Base-by-base conservation (phyloP, 768 basidiomycete genomes). In the Ramaria rubella region DNA sequence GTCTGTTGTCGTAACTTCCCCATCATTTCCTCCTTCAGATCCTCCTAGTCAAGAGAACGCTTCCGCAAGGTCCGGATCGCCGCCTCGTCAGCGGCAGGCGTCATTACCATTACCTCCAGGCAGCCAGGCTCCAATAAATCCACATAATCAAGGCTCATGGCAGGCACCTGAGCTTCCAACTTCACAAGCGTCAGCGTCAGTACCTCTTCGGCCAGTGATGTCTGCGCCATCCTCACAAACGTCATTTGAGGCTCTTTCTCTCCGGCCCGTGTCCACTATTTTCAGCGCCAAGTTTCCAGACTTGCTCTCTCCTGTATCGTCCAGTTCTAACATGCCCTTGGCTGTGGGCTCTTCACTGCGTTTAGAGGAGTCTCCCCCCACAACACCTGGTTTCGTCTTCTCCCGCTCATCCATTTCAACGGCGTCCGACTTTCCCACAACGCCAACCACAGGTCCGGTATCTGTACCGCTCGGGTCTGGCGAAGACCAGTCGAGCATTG, bases 191-290 rank as follows among this genome's bases (percentile, higher is more conserved):
- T 33, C 26, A 12, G 14, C 11, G 19, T 42, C 27, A 46, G 27
- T 30, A 12, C 12, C 21, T 8, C 21, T 34, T 21, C 26, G 24
- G 27, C 58, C 66, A 34, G 76, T 84, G 1, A 78, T 77, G 60
- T 87, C 84, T 62, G 87, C 87, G 26, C 88, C 87, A 2, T 76
- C 87, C 21, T 73, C 78, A 44, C 75, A 80, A 8, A 70, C 77
- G 1, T 80, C 81, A 51, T 91, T 90, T 63, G 77, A 84, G 11
- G 72, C 79, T 3, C 75, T 92, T 46, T 82, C 80, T 62, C 70
- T 92, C 51, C 80, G 90, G 15, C 89, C 89, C 2, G 75, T 90
- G 17, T 91, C 90, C 21, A 81, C 83, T 1, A 73, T 85, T 42
- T 92, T 92, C 67, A 85, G 86, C 63, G 72, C 81, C 9, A 81